phyloP scores from a whole-genome alignment of 139 green algal species.

The Volvox africanus region DNA sequence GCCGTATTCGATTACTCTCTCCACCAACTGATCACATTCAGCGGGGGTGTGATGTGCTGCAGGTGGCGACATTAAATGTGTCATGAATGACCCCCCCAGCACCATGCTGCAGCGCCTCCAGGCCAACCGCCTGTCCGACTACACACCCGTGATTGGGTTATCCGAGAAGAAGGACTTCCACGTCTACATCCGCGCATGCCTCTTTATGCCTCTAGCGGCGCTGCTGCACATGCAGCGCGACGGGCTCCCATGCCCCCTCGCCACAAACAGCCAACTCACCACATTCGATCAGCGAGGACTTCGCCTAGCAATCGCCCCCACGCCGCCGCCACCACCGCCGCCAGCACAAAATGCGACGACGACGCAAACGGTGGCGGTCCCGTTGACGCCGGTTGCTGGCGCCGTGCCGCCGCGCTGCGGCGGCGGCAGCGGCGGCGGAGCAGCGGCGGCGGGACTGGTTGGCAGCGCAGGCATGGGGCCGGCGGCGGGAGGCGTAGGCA shows the following conservation, averaged over 20 bases:
- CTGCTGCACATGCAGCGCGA: slow-evolving; percentile 31
- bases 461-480: not conserved
- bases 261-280: slow-evolving; percentile 26
- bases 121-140: slow-evolving; percentile 45
- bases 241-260: slow-evolving; percentile 8
- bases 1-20: too few species aligned
- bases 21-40: too few species aligned
- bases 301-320: not conserved
- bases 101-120: slow-evolving; percentile 54
- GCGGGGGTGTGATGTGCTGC: not conserved
- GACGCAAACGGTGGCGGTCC: not conserved
- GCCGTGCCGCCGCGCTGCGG: not conserved
- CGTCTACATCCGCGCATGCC: slow-evolving; percentile 47
- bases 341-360: not conserved
- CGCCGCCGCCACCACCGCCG: slow-evolving; percentile 4
- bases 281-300: slow-evolving; percentile 40
- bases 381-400: not conserved
- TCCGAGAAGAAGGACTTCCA: slow-evolving; percentile 50
- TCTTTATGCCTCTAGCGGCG: slow-evolving; percentile 46
- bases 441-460: not conserved
- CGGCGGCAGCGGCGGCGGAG: not conserved
- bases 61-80: slow-evolving; percentile 48
- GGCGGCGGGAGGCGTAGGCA: not conserved
- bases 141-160: slow-evolving; percentile 41
- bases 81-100: slow-evolving; percentile 49